These are phyloP conservation scores for Pythium vanterpoolii DNA, from an alignment of 352 stramenopile species.

Conservation along the genomic window DNA sequence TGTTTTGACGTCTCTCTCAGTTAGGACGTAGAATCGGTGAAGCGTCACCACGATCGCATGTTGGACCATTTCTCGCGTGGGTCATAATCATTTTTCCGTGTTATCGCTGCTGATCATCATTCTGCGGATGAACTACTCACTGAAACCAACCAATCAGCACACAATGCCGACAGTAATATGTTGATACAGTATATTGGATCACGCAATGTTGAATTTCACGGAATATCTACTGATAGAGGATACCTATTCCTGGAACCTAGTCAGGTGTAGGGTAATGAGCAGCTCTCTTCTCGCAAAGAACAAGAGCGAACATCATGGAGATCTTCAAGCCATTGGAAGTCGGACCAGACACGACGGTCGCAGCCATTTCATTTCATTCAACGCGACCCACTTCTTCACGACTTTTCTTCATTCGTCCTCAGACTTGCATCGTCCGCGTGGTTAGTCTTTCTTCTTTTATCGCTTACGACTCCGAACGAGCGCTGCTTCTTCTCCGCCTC, in stretches of 20 bases:
- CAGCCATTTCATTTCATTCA: too few species aligned
- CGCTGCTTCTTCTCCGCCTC: constrained; percentile 7
- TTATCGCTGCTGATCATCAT: not conserved
- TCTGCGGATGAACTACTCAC: not conserved
- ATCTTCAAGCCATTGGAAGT: constrained; percentile 18
- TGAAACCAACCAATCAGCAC: constrained; percentile 7
- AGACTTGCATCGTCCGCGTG: not conserved
- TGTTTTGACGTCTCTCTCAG: not conserved
- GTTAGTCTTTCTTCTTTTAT: too few species aligned
- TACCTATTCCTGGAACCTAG: not conserved
- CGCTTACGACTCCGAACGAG: too few species aligned
- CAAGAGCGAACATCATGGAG: constrained; percentile 17
- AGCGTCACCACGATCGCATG: not conserved
- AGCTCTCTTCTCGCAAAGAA: constrained; percentile 9
- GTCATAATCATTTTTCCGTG: not conserved
- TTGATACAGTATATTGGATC: not conserved
- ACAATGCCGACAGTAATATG: not conserved
- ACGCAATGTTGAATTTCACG: not conserved
- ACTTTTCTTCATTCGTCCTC: not conserved
- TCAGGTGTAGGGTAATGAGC: constrained; percentile 3
- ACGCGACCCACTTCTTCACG: too few species aligned
- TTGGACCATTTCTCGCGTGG: not conserved
- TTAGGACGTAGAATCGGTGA: not conserved
- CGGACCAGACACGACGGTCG: not conserved
- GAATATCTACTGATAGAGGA: not conserved